Evolutionary conservation across 2,329 filamentous ascomycete species (phyloP), one percentile per base, ranked within the genome.

Genomic region (Scedosporium dehoogii): DNA sequence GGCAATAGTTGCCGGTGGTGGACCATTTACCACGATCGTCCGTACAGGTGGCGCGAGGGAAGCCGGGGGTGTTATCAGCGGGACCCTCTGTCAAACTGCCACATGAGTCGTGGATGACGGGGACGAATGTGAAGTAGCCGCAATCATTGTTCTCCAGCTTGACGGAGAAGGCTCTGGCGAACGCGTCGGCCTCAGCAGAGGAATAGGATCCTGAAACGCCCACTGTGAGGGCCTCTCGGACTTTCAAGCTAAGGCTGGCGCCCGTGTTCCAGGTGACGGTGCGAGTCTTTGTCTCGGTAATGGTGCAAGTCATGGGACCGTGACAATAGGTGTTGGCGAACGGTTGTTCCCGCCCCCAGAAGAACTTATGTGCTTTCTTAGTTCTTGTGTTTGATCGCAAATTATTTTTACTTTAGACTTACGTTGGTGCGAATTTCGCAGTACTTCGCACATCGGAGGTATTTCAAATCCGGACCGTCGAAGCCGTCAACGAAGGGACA

Each of bases 291-390:
- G 59, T 70, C 42, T 67, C 59, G 2, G 44, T 9, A 70, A 64
- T 69, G 65, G 42, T 70, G 70, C 21, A 72, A 67, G 64, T 68
- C 69, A 10, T 71, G 68, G 73, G 73, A 70, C 3, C 69, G 70
- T 65, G 71, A 67, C 61, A 72, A 67, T 65, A 70, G 68, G 56
- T 75, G 71, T 62, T 68, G 70, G 62, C 71, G 70, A 74, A 64
- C 70, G 73, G 73, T 71, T 73, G 44, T 27, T 76, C 29, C 38
- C 74, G 42, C 68, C 62, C 65, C 61, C 62, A 67, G 10, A 65
- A 61, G 21, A 67, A 76, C 1, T 72, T 70, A 2, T 6, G 27
- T 6, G 6, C 6, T 58, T 18, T 9, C 12, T 56, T 51, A 51
- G 46, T 23, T 51, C 16, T 23, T 10, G 46, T 2, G 21, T 10